A percentile compares a stretch with the other conserved stretches of the same genome.
Evolutionary conservation across 306 rosid genomes (phyloP).

Genomic region (Glycine latifolia): DNA sequence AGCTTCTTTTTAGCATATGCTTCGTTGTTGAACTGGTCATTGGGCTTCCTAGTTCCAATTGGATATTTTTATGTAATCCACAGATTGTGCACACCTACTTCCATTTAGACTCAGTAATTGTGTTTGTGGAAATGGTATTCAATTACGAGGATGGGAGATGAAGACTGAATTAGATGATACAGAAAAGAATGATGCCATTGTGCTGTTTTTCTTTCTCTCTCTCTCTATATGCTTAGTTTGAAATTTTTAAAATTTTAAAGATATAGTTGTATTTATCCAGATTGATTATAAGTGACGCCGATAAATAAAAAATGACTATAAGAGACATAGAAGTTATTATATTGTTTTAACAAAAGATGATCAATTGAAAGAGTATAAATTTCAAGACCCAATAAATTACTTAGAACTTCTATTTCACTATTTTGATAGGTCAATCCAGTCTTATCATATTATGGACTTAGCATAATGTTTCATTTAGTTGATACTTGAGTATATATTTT

Average conservation of each 20-base stretch:
- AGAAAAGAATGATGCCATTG: not conserved
- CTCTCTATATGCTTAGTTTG: not conserved
- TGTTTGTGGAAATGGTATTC: not conserved
- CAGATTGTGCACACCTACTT: not conserved
- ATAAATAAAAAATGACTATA: not conserved
- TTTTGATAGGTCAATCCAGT: slow-evolving; percentile 10
- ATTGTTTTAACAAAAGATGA: not conserved
- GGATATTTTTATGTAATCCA: not conserved
- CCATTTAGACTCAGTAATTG: not conserved
- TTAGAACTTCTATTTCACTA: slow-evolving; percentile 30
- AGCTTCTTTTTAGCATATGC: slow-evolving; percentile 18
- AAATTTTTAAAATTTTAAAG: slow-evolving; percentile 14
- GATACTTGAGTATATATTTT: slow-evolving; percentile 12
- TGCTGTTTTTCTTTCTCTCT: not conserved
- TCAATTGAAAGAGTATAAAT: slow-evolving; percentile 23
- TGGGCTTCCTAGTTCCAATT: not conserved
- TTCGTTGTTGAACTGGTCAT: slow-evolving; percentile 16
- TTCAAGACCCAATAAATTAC: slow-evolving; percentile 5
- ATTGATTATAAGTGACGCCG: not conserved
- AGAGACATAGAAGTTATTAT: slow-evolving; percentile 9
- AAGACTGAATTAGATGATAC: slow-evolving; percentile 3
- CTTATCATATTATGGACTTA: not conserved
- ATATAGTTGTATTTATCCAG: not conserved
- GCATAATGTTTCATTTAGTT: slow-evolving; percentile 8
- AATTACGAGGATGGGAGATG: not conserved